Evolutionary conservation across 768 basidiomycete genomes (phyloP).

Genomic region (Rickenella mellea): DNA sequence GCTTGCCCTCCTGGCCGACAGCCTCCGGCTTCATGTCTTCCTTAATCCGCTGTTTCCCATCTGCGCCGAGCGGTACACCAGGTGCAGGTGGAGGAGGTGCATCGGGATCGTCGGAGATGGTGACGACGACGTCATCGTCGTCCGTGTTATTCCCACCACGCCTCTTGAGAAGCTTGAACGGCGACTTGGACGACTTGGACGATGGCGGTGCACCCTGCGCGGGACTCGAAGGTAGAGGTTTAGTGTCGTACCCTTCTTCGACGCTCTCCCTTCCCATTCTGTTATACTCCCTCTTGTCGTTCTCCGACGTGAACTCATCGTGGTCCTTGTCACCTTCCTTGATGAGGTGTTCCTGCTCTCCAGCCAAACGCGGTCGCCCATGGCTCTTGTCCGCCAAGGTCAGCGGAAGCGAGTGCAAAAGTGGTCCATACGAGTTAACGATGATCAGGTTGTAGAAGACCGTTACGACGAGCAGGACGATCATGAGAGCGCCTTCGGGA

Average conservation of each 20-base stretch:
- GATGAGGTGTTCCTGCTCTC: conserved; percentile 6
- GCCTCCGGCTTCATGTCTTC: not conserved
- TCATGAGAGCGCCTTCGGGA: conserved; percentile 73
- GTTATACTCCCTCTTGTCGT: conserved; percentile 11
- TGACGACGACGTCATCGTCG: not conserved
- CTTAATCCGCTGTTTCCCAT: conserved; percentile 7
- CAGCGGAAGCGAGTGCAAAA: conserved; percentile 66
- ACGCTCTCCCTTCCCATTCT: conserved; percentile 10
- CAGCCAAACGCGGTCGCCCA: conserved; percentile 18
- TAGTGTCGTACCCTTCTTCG: conserved; percentile 1
- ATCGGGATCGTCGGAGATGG: conserved; percentile 8
- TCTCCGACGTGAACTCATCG: conserved; percentile 3
- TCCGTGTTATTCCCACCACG: conserved; percentile 10
- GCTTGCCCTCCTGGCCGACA: conserved; percentile 11
- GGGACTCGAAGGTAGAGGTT: not conserved
- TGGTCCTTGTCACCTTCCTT: conserved; percentile 6
- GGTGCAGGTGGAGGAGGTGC: not conserved
- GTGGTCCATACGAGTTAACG: conserved; percentile 71
- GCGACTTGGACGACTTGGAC: conserved; percentile 5
- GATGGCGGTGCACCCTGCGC: not conserved
- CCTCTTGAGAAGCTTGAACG: conserved; percentile 6
- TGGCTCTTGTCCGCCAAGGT: conserved; percentile 66
- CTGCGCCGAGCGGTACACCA: not conserved
- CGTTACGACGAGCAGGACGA: conserved; percentile 77
- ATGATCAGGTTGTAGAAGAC: conserved; percentile 69